phyloP scores from a whole-genome alignment of 192 early-diverging fungal species.

The Podila horticola region DNA sequence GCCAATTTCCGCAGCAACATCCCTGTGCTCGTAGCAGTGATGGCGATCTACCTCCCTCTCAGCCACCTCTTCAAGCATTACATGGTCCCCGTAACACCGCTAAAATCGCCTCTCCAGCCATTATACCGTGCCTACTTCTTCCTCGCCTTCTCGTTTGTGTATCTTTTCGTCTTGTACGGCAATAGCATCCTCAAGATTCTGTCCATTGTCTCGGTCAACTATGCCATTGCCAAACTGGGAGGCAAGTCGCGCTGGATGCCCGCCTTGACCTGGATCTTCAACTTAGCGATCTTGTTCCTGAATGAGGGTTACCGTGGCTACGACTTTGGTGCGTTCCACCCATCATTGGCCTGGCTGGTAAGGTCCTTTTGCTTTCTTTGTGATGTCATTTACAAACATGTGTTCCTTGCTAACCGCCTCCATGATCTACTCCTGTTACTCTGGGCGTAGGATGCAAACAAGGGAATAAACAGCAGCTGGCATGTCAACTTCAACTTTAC shows the following conservation, averaged over 20 bases:
- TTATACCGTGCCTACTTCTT: slow-evolving; percentile 62
- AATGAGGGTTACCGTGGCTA: slow-evolving; percentile 85
- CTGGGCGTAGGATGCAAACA: slow-evolving; percentile 65
- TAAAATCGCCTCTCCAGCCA: slow-evolving; percentile 47
- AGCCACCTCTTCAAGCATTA: slow-evolving; percentile 55
- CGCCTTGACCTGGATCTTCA: slow-evolving; percentile 83
- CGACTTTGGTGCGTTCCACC: slow-evolving; percentile 63
- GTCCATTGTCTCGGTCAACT: slow-evolving; percentile 72
- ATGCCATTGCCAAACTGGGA: slow-evolving; percentile 63
- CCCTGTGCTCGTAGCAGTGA: slow-evolving; percentile 58
- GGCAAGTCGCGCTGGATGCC: slow-evolving; percentile 68
- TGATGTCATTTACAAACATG: background rate
- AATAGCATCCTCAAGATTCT: slow-evolving; percentile 82
- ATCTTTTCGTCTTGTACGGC: slow-evolving; percentile 76
- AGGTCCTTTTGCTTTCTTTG: slow-evolving; percentile 15
- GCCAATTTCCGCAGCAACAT: slow-evolving; percentile 74
- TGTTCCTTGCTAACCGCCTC: background rate
- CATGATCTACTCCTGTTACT: too few species aligned
- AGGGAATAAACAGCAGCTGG: slow-evolving; percentile 86
- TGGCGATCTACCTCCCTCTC: slow-evolving; percentile 58
- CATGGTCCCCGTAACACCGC: slow-evolving; percentile 26
- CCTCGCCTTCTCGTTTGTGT: slow-evolving; percentile 67
- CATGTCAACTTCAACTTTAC: slow-evolving; percentile 90
- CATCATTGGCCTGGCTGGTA: slow-evolving; percentile 70
- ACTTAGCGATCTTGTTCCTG: slow-evolving; percentile 79